Evolutionary conservation across 2,329 filamentous ascomycete species (phyloP).

Genomic region (Colletotrichum horii): DNA sequence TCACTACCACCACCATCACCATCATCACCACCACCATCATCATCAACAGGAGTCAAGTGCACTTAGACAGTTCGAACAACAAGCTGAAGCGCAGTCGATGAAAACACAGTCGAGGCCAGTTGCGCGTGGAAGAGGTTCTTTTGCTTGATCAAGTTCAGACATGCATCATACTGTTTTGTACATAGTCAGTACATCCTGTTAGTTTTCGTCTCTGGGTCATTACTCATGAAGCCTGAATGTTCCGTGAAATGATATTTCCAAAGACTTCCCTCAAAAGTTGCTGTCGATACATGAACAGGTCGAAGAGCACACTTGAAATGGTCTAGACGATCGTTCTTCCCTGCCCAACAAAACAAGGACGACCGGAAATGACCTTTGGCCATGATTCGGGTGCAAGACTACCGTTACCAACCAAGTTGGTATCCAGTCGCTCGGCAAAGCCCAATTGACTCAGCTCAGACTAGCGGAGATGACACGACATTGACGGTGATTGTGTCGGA

Average conservation of each 20-base stretch:
- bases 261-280: neutral
- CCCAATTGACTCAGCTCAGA: neutral
- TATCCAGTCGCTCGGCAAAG: neutral
- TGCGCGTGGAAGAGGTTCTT: neutral
- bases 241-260: neutral
- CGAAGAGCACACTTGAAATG: neutral
- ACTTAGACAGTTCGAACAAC: neutral
- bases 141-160: neutral
- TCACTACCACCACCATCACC: constrained; percentile 5
- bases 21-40: constrained; percentile 6
- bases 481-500: neutral
- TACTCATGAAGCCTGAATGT: neutral
- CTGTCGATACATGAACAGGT: neutral
- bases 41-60: neutral
- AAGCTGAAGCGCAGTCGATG: neutral
- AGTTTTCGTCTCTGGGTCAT: neutral
- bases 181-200: neutral
- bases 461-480: neutral
- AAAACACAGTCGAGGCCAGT: neutral
- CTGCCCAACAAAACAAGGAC: neutral
- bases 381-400: neutral
- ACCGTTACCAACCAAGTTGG: neutral
- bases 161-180: neutral
- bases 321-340: neutral
- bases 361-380: neutral